A percentile compares a stretch with the other conserved stretches of the same genome.
These are phyloP conservation scores for Trifolium fragiferum DNA, from an alignment of 306 rosid genomes.

Conservation along the genomic window DNA sequence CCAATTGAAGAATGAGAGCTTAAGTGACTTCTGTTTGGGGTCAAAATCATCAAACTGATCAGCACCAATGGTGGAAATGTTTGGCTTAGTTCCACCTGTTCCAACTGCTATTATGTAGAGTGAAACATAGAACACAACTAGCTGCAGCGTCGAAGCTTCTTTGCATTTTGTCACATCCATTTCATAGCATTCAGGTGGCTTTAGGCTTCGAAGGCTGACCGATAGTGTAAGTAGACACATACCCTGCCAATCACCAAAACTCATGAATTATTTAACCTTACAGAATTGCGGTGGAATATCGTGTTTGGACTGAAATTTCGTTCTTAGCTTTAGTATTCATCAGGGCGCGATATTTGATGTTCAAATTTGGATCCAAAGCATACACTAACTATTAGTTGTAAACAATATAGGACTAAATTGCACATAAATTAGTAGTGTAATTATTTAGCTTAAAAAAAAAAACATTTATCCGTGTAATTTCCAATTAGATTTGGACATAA, in stretches of 20 bases:
- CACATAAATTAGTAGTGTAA: no score
- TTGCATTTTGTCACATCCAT: constrained; percentile 40
- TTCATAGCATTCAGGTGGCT: constrained; percentile 49
- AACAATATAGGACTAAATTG: no score
- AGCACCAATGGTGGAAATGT: constrained; percentile 93
- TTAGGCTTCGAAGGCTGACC: constrained; percentile 52
- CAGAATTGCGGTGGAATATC: no score
- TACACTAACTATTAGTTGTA: no score
- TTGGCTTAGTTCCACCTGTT: constrained; percentile 93
- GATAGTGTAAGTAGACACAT: constrained; percentile 54
- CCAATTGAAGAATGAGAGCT: constrained; percentile 94
- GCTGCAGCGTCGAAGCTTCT: constrained; percentile 48
- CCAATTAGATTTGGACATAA: no score
- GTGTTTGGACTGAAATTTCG: no score
- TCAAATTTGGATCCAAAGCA: no score
- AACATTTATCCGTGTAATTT: no score
- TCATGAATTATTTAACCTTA: background rate
- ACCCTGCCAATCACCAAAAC: constrained; percentile 42
- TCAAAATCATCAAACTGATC: constrained; percentile 86
- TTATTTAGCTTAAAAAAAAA: no score
- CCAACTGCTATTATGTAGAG: constrained; percentile 75
- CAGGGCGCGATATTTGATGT: no score
- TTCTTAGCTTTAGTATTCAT: no score
- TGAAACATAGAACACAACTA: constrained; percentile 53
- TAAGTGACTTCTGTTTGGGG: constrained; percentile 69